Evolutionary conservation across 1,139 yeast genomes (phyloP), one percentile per base, ranked within the genome.

Genomic region (Suhomyces anneliseae): DNA sequence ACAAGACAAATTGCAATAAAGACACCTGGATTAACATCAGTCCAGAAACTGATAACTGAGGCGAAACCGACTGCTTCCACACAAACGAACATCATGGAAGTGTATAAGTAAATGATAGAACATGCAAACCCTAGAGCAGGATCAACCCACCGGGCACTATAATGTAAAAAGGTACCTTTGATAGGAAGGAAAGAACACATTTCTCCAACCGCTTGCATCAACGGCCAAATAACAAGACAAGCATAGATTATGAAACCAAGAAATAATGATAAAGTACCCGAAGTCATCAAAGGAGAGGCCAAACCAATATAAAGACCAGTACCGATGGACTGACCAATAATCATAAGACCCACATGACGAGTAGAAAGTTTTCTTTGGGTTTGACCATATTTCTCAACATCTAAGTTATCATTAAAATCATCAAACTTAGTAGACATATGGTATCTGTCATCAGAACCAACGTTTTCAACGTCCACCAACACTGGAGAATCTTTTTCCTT

Each of bases 291-390:
- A 2, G 76, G 75, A 3, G 64, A 46, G 14, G 68, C 59, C 42
- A 71, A 55, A 15, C 76, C 75, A 34, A 72, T 60, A 54, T 72
- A 76, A 39, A 76, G 61, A 43, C 82, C 82, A 3, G 79, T 70
- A 31, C 82, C 81, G 40, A 78, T 74, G 47, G 75, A 65, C 47
- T 78, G 80, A n/a, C 82, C 82, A 40, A 78, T 72, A 42, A 78
- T 74, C 68, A 78, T 74, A 55, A 78, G 67, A 38, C 74, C 65
- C 19, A 78, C 72, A 58, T 78, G 82, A 40, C 82, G 66, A 10
- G 73, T 61, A 37, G 66, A 65, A 38, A 78, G 62, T 40, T 68
- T 69, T 51, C 81, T 64, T 48, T 70, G 58, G 32, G 73, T 69
- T 37, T 55, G 54, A 26, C 76, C 76, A 51, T 70, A 68, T 42